Conservation (phyloP, 176 grass and related monocot species). For the maize (Zea mays) region Zm-B73-REFERENCE-NAM-5.0 NC_050101.1:146165501-146166000, state of each 20-base stretch:
- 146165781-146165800: constrained; percentile 63
- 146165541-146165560: constrained; percentile 38
- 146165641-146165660: constrained; percentile 36
- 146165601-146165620: constrained; percentile 79
- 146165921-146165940: constrained; percentile 44
- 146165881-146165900: constrained; percentile 55
- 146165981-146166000: constrained; percentile 68
- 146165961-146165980: constrained; percentile 65
- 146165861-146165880: constrained; percentile 38
- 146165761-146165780: constrained; percentile 61
- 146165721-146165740: constrained; percentile 69
- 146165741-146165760: constrained; percentile 48
- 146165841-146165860: constrained; percentile 36
- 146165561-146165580: constrained; percentile 60
- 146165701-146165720: constrained; percentile 67
- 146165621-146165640: constrained; percentile 70
- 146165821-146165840: constrained; percentile 36
- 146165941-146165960: constrained; percentile 66
- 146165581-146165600: constrained; percentile 76
- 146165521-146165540: constrained; percentile 55
- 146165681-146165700: constrained; percentile 21
- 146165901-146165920: constrained; percentile 50
- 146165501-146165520: constrained; percentile 63
- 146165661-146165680: constrained; percentile 43
- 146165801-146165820: constrained; percentile 59